Evolutionary conservation across 208 protist species (phyloP).

Genomic region (Acanthamoeba rhysodes): DNA sequence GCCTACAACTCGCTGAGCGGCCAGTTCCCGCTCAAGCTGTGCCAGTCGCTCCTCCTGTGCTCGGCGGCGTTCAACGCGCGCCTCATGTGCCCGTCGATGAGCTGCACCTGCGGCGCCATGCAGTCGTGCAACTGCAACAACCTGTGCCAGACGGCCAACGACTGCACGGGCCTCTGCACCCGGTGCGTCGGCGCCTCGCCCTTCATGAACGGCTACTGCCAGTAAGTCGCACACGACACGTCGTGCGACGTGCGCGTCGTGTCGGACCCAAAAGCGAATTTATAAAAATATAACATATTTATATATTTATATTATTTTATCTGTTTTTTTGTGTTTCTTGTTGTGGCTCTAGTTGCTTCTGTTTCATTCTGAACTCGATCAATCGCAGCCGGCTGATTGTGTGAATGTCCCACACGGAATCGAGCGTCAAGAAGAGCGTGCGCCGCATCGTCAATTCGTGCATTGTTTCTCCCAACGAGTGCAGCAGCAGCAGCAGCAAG

Average conservation of each 20-base stretch:
- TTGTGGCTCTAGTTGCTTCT: too few relatives aligned
- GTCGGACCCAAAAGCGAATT: too few relatives aligned
- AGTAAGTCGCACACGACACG: not conserved
- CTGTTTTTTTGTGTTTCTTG: too few relatives aligned
- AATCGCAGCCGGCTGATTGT: too few relatives aligned
- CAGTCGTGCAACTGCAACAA: conserved; percentile 52
- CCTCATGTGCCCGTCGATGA: conserved; percentile 40
- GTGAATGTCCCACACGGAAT: not conserved
- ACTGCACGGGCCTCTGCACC: conserved; percentile 32
- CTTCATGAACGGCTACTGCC: conserved; percentile 27
- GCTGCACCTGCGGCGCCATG: conserved; percentile 48
- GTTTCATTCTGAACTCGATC: too few relatives aligned
- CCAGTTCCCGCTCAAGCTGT: not conserved
- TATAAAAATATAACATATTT: too few relatives aligned
- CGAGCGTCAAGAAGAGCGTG: conserved; percentile 45
- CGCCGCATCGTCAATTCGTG: conserved; percentile 64
- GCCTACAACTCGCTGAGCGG: conserved; percentile 8
- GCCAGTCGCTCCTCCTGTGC: conserved; percentile 25
- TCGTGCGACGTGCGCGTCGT: too few relatives aligned
- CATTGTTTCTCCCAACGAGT: conserved; percentile 36
- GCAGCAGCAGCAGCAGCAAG: not conserved
- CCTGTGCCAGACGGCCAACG: not conserved
- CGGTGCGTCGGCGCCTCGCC: conserved; percentile 6
- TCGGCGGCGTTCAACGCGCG: conserved; percentile 22
- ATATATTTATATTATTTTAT: too few relatives aligned